Conservation (phyloP, 1,139 yeast genomes). For the Yamadazyma diddensiae region DNA sequence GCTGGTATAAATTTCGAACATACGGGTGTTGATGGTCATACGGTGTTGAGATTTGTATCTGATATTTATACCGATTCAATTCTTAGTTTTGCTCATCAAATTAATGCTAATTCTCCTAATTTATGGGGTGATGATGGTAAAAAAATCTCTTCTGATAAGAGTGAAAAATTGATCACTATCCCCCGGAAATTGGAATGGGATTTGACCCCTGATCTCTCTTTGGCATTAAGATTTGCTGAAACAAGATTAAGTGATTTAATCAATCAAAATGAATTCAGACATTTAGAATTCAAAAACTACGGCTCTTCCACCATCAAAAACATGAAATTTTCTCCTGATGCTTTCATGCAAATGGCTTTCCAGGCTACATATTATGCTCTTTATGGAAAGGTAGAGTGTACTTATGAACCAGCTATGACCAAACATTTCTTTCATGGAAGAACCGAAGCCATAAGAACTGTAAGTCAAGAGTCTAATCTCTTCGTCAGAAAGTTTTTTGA, state of each 20-base stretch:
- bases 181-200: conserved; percentile 92
- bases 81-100: conserved; percentile 78
- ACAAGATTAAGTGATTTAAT: conserved; percentile 84
- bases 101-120: conserved; percentile 78
- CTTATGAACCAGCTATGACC: conserved; percentile 97
- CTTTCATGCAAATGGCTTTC: conserved; percentile 91
- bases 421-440: conserved; percentile 83
- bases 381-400: conserved; percentile 89
- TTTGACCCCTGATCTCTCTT: conserved; percentile 68
- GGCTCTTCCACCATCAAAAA: conserved; percentile 79
- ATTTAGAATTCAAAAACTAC: conserved; percentile 70
- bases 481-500: conserved; percentile 87
- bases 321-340: conserved; percentile 91
- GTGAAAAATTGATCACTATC: conserved; percentile 49
- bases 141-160: conserved; percentile 8
- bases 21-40: conserved; percentile 95
- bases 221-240: conserved; percentile 86
- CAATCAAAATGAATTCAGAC: conserved; percentile 84
- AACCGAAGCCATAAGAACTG: conserved; percentile 88
- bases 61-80: conserved; percentile 92
- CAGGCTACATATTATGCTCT: conserved; percentile 91
- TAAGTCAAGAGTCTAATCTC: conserved; percentile 72
- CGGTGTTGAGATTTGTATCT: conserved; percentile 81
- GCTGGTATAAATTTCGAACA: conserved; percentile 95
- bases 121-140: conserved; percentile 49